These are phyloP conservation scores for Syzygium jambos DNA, from an alignment of 345 rosid species.

Conservation along the genomic window DNA sequence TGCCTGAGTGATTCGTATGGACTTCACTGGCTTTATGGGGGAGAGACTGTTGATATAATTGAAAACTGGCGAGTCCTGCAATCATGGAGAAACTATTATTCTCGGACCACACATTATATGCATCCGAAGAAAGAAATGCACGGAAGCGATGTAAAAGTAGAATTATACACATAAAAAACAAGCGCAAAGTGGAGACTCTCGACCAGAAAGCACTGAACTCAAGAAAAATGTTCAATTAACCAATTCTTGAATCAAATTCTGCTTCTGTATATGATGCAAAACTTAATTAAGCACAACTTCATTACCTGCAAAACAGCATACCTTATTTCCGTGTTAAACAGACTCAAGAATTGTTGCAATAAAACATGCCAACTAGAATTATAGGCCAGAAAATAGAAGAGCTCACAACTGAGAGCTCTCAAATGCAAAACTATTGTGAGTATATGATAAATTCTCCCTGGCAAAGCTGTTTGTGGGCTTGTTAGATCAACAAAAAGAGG, in stretches of 20 bases:
- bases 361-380: not conserved
- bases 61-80: constrained; percentile 94
- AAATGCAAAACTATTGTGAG: not conserved
- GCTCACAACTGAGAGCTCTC: not conserved
- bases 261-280: not conserved
- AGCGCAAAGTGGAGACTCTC: not conserved
- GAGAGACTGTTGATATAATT: constrained; percentile 83
- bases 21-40: constrained; percentile 80
- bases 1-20: constrained; percentile 50
- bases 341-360: not conserved
- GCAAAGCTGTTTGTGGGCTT: not conserved
- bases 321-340: not conserved
- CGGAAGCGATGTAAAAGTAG: not conserved
- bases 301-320: not conserved
- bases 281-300: not conserved
- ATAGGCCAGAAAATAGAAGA: not conserved
- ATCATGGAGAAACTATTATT: not conserved
- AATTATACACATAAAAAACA: not conserved
- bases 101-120: not conserved
- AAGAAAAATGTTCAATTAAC: not conserved
- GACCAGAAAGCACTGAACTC: not conserved
- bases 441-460: not conserved
- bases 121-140: not conserved
- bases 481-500: not conserved
- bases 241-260: not conserved